Conservation (phyloP, 1,284 basidiomycete species). For the Paramarasmius palmivorus region DNA sequence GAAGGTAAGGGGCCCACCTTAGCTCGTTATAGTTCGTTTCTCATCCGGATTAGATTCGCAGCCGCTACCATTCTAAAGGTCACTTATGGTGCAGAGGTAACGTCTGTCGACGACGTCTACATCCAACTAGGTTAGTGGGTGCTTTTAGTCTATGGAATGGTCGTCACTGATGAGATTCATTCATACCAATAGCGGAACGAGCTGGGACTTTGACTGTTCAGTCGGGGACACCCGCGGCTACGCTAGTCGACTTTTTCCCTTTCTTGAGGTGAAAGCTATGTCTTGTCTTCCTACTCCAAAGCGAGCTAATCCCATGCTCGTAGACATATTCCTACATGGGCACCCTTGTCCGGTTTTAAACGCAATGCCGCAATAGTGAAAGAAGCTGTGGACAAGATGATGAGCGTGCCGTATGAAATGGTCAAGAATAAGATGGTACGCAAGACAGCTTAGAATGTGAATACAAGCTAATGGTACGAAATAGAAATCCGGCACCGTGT, state of each 20-base stretch:
- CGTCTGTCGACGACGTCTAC: constrained; percentile 40
- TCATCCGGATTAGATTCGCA: constrained; percentile 34
- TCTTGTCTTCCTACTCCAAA: neutral
- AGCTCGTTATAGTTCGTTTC: neutral
- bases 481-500: constrained; percentile 44
- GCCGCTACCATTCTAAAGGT: constrained; percentile 48
- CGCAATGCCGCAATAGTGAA: constrained; percentile 44
- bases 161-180: constrained; percentile 27
- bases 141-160: constrained; percentile 16
- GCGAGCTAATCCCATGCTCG: constrained; percentile 16
- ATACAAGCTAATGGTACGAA: neutral
- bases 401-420: constrained; percentile 53
- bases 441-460: neutral
- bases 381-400: constrained; percentile 43
- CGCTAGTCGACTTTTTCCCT: constrained; percentile 59
- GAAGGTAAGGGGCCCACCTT: constrained; percentile 29
- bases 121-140: constrained; percentile 35
- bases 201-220: constrained; percentile 49
- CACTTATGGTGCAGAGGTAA: constrained; percentile 45
- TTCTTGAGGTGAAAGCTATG: constrained; percentile 36
- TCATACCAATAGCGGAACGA: constrained; percentile 38
- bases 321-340: constrained; percentile 56
- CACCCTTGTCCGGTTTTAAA: constrained; percentile 58
- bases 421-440: constrained; percentile 52
- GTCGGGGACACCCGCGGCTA: constrained; percentile 51